Conservation (phyloP, 2,329 filamentous ascomycete genomes). For the Phaeophleospora eucalypticola region DNA sequence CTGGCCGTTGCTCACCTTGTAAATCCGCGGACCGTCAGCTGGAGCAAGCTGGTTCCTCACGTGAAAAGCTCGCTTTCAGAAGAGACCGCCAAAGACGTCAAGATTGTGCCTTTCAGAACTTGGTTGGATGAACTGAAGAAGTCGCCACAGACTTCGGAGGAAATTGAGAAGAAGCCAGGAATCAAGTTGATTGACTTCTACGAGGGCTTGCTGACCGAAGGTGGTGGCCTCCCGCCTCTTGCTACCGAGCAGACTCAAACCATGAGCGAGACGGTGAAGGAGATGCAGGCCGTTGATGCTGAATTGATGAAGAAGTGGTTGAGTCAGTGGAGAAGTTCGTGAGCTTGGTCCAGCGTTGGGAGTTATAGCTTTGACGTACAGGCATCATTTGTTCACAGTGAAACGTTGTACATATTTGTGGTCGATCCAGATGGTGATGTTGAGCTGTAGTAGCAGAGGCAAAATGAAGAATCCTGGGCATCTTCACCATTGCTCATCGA, state of each 20-base stretch:
- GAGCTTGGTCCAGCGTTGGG: too few species aligned
- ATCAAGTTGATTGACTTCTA: constrained; percentile 32
- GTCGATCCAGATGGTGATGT: too few species aligned
- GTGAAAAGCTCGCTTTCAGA: constrained; percentile 18
- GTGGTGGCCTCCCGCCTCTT: constrained; percentile 19
- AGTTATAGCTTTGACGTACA: too few species aligned
- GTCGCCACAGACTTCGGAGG: constrained; percentile 15
- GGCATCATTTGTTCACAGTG: too few species aligned
- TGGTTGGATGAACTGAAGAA: constrained; percentile 24
- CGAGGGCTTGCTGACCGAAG: constrained; percentile 17
- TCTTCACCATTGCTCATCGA: too few species aligned
- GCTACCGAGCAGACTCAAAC: constrained; percentile 22
- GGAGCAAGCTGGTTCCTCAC: constrained; percentile 22
- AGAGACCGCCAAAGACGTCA: constrained; percentile 9
- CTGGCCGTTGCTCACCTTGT: constrained; percentile 28
- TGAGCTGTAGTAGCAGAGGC: too few species aligned
- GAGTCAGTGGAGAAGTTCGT: constrained; percentile 25
- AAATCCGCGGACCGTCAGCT: constrained; percentile 25
- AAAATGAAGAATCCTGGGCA: too few species aligned
- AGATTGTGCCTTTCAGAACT: constrained; percentile 20
- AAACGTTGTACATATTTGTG: too few species aligned
- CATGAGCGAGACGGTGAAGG: constrained; percentile 29
- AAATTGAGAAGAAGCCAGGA: constrained; percentile 24
- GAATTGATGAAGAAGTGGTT: constrained; percentile 25
- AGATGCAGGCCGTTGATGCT: constrained; percentile 21